Evolutionary conservation across 495 filamentous ascomycete genomes (phyloP).

Genomic region (Penicilliopsis zonata): DNA sequence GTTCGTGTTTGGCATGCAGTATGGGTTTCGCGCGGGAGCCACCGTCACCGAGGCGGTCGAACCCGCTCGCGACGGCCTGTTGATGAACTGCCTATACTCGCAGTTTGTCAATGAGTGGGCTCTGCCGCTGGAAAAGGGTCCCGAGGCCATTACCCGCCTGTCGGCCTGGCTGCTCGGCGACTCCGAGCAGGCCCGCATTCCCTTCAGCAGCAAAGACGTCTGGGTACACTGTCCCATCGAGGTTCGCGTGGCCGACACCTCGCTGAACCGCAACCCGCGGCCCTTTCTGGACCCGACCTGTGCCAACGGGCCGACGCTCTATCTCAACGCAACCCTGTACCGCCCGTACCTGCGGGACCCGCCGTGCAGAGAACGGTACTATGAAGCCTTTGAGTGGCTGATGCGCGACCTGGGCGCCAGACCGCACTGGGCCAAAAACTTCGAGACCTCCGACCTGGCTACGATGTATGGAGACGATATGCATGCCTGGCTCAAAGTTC

Average conservation of each 20-base stretch:
- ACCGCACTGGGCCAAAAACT: slow-evolving; percentile 98
- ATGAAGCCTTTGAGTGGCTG: slow-evolving; percentile 88
- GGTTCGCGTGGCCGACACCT: slow-evolving; percentile 74
- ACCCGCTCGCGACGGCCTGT: slow-evolving; percentile 61
- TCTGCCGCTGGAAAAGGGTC: slow-evolving; percentile 75
- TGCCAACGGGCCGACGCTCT: slow-evolving; percentile 64
- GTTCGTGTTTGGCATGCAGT: slow-evolving; percentile 93
- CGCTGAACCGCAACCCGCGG: slow-evolving; percentile 38
- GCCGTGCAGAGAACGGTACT: slow-evolving; percentile 67
- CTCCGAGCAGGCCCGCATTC: slow-evolving; percentile 47
- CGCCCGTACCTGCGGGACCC: slow-evolving; percentile 76
- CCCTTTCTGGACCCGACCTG: slow-evolving; percentile 71
- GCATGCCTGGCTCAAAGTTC: slow-evolving; percentile 51
- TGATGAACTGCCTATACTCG: slow-evolving; percentile 94
- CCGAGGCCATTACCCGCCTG: slow-evolving; percentile 75
- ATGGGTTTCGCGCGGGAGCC: slow-evolving; percentile 64
- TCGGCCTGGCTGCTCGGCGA: slow-evolving; percentile 73
- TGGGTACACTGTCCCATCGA: slow-evolving; percentile 92
- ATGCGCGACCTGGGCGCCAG: slow-evolving; percentile 85
- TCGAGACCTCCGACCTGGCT: slow-evolving; percentile 38
- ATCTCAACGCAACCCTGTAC: slow-evolving; percentile 94
- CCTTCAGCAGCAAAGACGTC: slow-evolving; percentile 62
- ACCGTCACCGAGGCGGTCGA: slow-evolving; percentile 61
- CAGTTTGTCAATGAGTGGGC: slow-evolving; percentile 99
- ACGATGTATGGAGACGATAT: slow-evolving; percentile 44